Conservation (phyloP, 768 basidiomycete species). For the Infundibulicybe gibba region DNA sequence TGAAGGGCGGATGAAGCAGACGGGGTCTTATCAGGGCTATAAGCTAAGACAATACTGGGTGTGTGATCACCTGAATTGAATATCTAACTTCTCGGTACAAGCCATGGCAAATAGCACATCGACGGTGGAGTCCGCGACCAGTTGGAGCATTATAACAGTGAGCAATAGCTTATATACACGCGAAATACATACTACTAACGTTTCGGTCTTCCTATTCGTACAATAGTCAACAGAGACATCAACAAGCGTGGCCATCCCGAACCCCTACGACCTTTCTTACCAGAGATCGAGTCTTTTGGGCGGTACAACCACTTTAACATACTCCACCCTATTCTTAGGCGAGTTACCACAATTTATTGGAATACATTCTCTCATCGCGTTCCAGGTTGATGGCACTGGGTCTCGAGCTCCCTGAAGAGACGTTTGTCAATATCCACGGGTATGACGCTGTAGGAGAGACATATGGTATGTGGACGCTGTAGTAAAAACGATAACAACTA, state of each 20-base stretch:
- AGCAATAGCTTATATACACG: constrained; percentile 3
- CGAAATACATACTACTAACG: neutral
- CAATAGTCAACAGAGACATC: constrained; percentile 47
- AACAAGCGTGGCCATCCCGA: constrained; percentile 45
- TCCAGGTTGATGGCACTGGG: constrained; percentile 45
- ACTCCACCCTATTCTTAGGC: constrained; percentile 46
- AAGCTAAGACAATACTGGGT: constrained; percentile 51
- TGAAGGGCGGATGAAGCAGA: constrained; percentile 33
- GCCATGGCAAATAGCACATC: constrained; percentile 25
- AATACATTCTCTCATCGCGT: neutral
- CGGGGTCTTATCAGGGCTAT: constrained; percentile 49
- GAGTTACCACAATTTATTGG: neutral
- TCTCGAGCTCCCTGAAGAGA: constrained; percentile 52
- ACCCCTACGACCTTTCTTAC: constrained; percentile 44
- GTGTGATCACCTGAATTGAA: neutral
- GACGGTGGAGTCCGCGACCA: constrained; percentile 38
- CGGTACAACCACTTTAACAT: constrained; percentile 49
- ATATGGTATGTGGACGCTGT: constrained; percentile 24
- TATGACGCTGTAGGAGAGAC: constrained; percentile 39
- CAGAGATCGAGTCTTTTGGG: constrained; percentile 48
- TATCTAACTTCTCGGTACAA: neutral
- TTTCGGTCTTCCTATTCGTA: neutral
- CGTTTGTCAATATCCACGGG: constrained; percentile 43
- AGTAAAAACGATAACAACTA: too few species aligned
- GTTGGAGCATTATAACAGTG: constrained; percentile 41